Conservation (phyloP, 1,284 basidiomycete species). For the Sporisorium scitamineum region DNA sequence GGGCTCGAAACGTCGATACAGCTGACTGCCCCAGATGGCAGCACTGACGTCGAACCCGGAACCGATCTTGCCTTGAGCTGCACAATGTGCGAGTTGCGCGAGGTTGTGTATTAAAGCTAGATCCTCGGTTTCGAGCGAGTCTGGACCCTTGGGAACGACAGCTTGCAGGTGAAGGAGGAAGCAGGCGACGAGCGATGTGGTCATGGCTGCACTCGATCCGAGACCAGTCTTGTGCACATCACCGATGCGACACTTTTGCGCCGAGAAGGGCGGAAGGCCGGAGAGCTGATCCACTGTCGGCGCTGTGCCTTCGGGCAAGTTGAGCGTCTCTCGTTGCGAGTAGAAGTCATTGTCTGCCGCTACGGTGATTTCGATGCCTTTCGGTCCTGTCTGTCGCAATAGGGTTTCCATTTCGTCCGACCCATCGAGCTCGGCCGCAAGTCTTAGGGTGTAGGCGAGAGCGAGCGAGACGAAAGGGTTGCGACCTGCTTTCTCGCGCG, state of each 20-base stretch:
- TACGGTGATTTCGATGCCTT: slow-evolving; percentile 80
- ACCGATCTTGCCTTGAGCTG: slow-evolving; percentile 97
- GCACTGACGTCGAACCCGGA: slow-evolving; percentile 96
- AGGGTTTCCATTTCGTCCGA: slow-evolving; percentile 13
- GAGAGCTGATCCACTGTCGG: slow-evolving; percentile 66
- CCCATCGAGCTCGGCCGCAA: slow-evolving; percentile 72
- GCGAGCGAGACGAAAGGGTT: slow-evolving; percentile 95
- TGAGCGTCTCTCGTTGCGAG: slow-evolving; percentile 81
- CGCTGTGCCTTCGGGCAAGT: slow-evolving; percentile 43
- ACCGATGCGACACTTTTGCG: slow-evolving; percentile 72
- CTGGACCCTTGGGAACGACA: slow-evolving; percentile 59
- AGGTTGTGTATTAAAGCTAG: slow-evolving; percentile 80
- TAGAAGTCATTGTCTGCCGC: slow-evolving; percentile 98
- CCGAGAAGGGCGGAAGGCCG: slow-evolving; percentile 78
- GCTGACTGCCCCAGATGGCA: slow-evolving; percentile 92
- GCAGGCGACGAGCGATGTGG: slow-evolving; percentile 90
- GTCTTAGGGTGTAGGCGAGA: slow-evolving; percentile 79
- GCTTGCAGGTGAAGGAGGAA: slow-evolving; percentile 83
- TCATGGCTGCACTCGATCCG: slow-evolving; percentile 95
- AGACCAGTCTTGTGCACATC: slow-evolving; percentile 97
- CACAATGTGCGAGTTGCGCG: slow-evolving; percentile 94
- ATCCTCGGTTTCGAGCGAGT: slow-evolving; percentile 40
- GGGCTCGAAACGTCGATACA: slow-evolving; percentile 90
- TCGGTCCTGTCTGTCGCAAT: slow-evolving; percentile 49
- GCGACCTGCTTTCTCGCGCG: slow-evolving; percentile 65